These are phyloP conservation scores for Ophiostoma piceae DNA, from an alignment of 2,329 filamentous ascomycete species.

Conservation along the genomic window DNA sequence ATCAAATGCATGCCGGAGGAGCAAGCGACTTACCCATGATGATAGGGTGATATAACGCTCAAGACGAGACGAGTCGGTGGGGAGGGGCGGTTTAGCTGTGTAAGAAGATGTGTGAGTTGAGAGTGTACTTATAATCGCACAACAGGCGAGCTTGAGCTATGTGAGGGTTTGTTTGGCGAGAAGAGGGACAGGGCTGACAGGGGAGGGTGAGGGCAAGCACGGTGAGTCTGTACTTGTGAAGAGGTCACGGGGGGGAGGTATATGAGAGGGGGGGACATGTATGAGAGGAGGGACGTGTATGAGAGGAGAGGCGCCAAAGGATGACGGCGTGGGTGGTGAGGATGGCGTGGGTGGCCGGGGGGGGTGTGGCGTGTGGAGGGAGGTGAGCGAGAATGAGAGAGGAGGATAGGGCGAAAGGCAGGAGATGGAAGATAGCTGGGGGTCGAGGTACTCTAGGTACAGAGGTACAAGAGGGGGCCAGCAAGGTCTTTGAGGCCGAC, in stretches of 20 bases:
- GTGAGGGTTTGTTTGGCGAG: not conserved
- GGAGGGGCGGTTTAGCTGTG: not conserved
- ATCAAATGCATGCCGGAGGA: not conserved
- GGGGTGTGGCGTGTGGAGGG: not conserved
- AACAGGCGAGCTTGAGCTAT: not conserved
- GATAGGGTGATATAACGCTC: conserved; percentile 18
- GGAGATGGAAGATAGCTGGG: not conserved
- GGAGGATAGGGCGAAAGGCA: not conserved
- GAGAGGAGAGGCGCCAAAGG: not conserved
- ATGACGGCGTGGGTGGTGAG: conserved; percentile 9
- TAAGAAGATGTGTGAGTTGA: conserved; percentile 8
- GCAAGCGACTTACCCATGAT: conserved; percentile 24
- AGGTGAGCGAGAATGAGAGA: not conserved
- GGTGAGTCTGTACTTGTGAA: not conserved
- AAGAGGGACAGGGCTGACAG: conserved; percentile 1
- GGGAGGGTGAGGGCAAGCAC: not conserved
- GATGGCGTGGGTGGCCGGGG: not conserved
- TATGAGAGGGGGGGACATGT: not conserved
- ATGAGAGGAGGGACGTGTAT: not conserved
- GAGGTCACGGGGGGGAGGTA: not conserved
- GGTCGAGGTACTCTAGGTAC: not conserved
- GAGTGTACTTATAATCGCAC: not conserved
- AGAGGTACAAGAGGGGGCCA: not conserved
- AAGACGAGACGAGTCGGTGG: conserved; percentile 13
- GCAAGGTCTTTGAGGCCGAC: not conserved